Conservation (phyloP, 2,329 filamentous ascomycete genomes). For the Sodiomyces alkalinus region DNA sequence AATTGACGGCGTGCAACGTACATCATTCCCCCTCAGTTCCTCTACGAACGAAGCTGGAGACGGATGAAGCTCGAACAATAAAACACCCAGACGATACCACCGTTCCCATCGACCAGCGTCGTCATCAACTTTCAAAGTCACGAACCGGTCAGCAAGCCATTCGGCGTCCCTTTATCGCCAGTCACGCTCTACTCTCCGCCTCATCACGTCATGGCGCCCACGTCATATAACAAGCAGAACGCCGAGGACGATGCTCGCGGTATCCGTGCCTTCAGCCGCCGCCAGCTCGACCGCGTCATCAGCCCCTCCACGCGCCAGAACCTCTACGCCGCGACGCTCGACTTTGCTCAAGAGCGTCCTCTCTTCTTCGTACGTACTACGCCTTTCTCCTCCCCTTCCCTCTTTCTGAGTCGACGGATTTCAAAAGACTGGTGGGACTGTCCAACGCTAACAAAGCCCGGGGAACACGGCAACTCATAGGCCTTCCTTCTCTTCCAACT, state of each 20-base stretch:
- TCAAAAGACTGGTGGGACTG: no score
- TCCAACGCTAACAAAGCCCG: constrained; percentile 4
- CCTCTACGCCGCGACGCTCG: constrained; percentile 33
- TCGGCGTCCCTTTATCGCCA: not conserved
- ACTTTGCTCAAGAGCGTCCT: constrained; percentile 49
- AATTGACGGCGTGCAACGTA: no score
- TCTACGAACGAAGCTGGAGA: no score
- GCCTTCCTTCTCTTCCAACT: constrained; percentile 53
- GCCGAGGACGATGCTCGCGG: constrained; percentile 18
- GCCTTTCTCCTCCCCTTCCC: not conserved
- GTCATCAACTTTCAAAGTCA: no score
- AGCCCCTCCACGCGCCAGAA: constrained; percentile 45
- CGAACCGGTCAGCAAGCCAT: no score
- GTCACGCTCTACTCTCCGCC: not conserved
- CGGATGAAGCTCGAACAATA: no score
- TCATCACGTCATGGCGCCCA: not conserved
- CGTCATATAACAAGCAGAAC: constrained; percentile 9
- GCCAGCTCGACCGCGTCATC: constrained; percentile 34
- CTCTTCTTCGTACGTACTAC: constrained; percentile 46
- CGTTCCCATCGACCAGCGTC: no score
- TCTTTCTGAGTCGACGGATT: no score
- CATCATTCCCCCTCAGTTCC: no score
- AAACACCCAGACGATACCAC: no score
- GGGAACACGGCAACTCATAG: constrained; percentile 31
- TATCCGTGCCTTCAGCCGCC: constrained; percentile 24